Conservation (phyloP, 768 basidiomycete genomes). For the Tylopilus balloui region DNA sequence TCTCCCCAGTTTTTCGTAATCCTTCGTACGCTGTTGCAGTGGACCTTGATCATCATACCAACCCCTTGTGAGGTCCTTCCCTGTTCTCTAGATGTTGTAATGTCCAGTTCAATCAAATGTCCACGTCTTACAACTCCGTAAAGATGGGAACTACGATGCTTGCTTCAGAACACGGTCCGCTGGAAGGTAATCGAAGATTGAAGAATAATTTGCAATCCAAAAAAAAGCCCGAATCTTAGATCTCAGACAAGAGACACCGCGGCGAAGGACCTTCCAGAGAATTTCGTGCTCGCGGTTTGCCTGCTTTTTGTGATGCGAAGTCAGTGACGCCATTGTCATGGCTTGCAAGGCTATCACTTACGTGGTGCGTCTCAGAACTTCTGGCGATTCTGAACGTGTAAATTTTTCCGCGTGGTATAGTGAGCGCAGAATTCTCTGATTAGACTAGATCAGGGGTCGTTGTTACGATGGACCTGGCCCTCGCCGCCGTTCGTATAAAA, state of each 20-base stretch:
- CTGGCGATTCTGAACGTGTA: slow-evolving; percentile 11
- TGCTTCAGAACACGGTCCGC: slow-evolving; percentile 9
- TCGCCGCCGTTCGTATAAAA: slow-evolving; percentile 16
- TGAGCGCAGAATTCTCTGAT: not conserved
- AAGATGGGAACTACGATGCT: slow-evolving; percentile 11
- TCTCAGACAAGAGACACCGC: slow-evolving; percentile 24
- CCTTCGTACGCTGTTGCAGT: slow-evolving; percentile 19
- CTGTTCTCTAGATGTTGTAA: slow-evolving; percentile 16
- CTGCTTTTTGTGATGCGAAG: slow-evolving; percentile 12
- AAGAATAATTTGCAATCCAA: slow-evolving; percentile 16
- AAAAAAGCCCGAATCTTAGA: slow-evolving; percentile 11
- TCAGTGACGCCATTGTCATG: slow-evolving; percentile 17
- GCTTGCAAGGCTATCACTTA: slow-evolving; percentile 21
- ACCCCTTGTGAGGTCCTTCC: slow-evolving; percentile 1
- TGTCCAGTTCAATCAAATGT: slow-evolving; percentile 12
- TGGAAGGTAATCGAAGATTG: slow-evolving; percentile 17
- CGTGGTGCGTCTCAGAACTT: slow-evolving; percentile 18
- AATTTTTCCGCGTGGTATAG: slow-evolving; percentile 9
- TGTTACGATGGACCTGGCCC: slow-evolving; percentile 4
- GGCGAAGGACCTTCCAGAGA: slow-evolving; percentile 17
- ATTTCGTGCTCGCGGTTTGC: slow-evolving; percentile 9
- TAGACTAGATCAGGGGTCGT: slow-evolving; percentile 13
- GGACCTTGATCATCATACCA: slow-evolving; percentile 17
- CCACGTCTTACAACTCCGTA: slow-evolving; percentile 1
- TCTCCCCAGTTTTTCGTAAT: not conserved